These are phyloP conservation scores for Tylopilus felleus DNA, from an alignment of 768 basidiomycete genomes.

Conservation along the genomic window DNA sequence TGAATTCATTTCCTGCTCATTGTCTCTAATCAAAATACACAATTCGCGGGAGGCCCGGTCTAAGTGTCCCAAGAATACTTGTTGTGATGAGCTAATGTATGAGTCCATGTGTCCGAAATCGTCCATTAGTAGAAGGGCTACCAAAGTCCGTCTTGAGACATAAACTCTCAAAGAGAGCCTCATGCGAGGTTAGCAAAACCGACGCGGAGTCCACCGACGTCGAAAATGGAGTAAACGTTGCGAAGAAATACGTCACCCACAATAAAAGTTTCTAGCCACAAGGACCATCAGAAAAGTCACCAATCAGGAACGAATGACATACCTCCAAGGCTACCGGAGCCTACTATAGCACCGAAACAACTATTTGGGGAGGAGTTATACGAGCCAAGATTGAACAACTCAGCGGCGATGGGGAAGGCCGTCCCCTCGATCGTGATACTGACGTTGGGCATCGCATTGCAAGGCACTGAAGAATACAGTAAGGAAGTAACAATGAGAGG, in stretches of 20 bases:
- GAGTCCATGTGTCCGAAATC: not conserved
- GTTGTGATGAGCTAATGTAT: not conserved
- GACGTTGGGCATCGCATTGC: conserved; percentile 22
- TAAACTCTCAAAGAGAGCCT: not conserved
- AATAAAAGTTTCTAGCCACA: conserved; percentile 29
- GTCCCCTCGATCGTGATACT: conserved; percentile 36
- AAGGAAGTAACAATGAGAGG: not conserved
- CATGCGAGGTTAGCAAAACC: conserved; percentile 38
- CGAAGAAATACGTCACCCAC: conserved; percentile 41
- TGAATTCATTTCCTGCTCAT: not conserved
- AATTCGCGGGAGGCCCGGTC: not conserved
- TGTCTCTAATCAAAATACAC: not conserved
- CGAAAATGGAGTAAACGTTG: conserved; percentile 46
- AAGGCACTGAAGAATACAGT: conserved; percentile 19
- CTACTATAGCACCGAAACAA: conserved; percentile 22
- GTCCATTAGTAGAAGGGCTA: not conserved
- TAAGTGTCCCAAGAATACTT: not conserved
- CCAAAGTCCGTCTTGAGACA: not conserved
- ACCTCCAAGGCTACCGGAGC: conserved; percentile 20
- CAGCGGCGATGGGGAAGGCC: conserved; percentile 29
- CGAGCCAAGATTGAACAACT: conserved; percentile 37
- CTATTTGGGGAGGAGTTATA: conserved; percentile 6
- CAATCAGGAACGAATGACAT: not conserved
- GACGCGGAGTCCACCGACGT: conserved; percentile 37
- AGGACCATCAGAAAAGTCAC: not conserved